phyloP scores from a whole-genome alignment of 2,329 filamentous ascomycete species.

The Arthrinium puccinioides region DNA sequence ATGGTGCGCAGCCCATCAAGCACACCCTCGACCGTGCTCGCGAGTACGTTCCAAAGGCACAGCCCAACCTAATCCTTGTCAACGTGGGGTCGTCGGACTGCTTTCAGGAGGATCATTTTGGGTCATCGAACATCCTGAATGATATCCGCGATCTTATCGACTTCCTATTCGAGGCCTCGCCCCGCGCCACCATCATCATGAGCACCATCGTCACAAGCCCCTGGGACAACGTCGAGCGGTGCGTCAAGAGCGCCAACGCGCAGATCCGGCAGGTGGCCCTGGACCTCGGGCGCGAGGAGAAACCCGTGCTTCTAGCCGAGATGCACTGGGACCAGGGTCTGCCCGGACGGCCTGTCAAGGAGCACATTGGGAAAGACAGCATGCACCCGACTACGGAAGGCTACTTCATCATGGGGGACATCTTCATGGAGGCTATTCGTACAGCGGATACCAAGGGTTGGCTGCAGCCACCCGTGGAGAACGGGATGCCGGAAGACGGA shows the following conservation, averaged over 20 bases:
- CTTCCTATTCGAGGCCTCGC: slow-evolving; percentile 13
- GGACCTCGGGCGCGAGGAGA: slow-evolving; percentile 14
- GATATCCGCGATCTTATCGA: slow-evolving; percentile 15
- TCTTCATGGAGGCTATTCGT: slow-evolving; percentile 17
- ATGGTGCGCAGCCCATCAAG: slow-evolving; percentile 14
- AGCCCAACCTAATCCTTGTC: slow-evolving; percentile 19
- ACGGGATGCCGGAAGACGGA: slow-evolving; percentile 15
- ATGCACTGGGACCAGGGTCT: slow-evolving; percentile 20
- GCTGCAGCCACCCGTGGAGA: slow-evolving; percentile 13
- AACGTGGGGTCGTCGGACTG: slow-evolving; percentile 20
- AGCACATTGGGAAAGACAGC: slow-evolving; percentile 14
- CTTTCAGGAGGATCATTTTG: slow-evolving; percentile 14
- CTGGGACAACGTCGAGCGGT: slow-evolving; percentile 13
- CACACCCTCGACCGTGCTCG: slow-evolving; percentile 12
- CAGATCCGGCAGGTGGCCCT: slow-evolving; percentile 16
- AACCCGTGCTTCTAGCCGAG: slow-evolving; percentile 16
- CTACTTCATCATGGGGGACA: slow-evolving; percentile 21
- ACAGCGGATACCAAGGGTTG: slow-evolving; percentile 16
- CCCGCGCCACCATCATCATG: slow-evolving; percentile 15
- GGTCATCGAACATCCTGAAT: slow-evolving; percentile 9
- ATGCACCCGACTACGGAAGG: slow-evolving; percentile 21
- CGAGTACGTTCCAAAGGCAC: slow-evolving; percentile 15
- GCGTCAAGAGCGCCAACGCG: slow-evolving; percentile 16
- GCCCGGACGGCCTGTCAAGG: slow-evolving; percentile 10
- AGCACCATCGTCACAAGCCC: slow-evolving; percentile 18